Percentiles rank a stretch among this genome's conserved stretches.
Evolutionary conservation across 768 basidiomycete genomes (phyloP).

Genomic region (Pulveroboletus sp.): DNA sequence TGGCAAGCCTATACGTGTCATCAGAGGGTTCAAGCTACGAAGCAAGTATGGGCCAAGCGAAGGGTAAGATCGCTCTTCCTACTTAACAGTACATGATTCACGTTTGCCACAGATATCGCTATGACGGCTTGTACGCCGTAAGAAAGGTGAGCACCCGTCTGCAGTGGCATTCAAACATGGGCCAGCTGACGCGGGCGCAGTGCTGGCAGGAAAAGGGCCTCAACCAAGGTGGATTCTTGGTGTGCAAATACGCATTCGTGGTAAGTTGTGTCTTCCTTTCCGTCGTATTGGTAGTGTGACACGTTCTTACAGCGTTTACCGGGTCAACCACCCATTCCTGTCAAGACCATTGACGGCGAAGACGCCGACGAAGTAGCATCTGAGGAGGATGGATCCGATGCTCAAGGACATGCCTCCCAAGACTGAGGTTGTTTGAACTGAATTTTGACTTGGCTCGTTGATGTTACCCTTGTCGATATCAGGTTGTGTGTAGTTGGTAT

Average conservation of each 20-base stretch:
- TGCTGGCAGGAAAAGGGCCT: slow-evolving; percentile 76
- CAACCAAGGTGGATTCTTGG: slow-evolving; percentile 64
- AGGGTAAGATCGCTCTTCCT: slow-evolving; percentile 46
- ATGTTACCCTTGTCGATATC: no score
- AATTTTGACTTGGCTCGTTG: no score
- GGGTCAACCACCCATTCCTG: slow-evolving; percentile 20
- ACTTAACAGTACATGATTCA: background rate
- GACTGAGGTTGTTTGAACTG: no score
- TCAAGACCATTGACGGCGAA: slow-evolving; percentile 18
- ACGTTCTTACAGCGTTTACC: slow-evolving; percentile 21
- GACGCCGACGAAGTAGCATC: slow-evolving; percentile 2
- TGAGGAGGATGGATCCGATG: slow-evolving; percentile 2
- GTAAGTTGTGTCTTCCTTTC: slow-evolving; percentile 36
- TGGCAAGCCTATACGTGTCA: slow-evolving; percentile 79
- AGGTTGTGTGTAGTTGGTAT: no score
- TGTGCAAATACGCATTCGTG: slow-evolving; percentile 86
- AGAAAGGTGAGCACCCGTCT: slow-evolving; percentile 50
- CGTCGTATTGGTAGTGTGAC: background rate
- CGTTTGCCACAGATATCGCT: slow-evolving; percentile 61
- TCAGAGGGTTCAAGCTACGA: slow-evolving; percentile 67
- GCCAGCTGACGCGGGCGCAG: slow-evolving; percentile 30
- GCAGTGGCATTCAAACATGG: background rate
- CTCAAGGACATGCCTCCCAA: background rate
- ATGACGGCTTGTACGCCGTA: slow-evolving; percentile 84
- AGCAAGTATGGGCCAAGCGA: slow-evolving; percentile 76